A percentile compares a stretch with the other conserved stretches of the same genome.
Evolutionary conservation across 345 rosid species (phyloP).

Genomic region (Arabis alpina): DNA sequence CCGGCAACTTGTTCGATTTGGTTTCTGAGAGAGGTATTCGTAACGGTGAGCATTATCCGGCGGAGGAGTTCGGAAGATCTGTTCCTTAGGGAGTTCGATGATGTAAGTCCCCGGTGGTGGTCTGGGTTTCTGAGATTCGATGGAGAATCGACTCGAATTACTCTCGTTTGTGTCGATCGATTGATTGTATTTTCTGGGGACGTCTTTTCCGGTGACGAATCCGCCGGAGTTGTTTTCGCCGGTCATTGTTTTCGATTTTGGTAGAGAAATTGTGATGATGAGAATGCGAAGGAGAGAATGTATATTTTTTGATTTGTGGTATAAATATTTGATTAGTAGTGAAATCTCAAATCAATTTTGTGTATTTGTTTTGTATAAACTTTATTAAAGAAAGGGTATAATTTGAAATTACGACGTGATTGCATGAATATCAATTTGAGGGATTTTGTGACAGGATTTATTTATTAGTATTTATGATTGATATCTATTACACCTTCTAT

Average conservation of each 20-base stretch:
- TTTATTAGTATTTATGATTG: constrained; percentile 16
- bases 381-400: constrained; percentile 11
- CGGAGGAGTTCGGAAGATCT: constrained; percentile 66
- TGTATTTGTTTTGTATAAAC: background rate
- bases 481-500: background rate
- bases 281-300: background rate
- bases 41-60: constrained; percentile 56
- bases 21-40: constrained; percentile 54
- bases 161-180: constrained; percentile 31
- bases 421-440: constrained; percentile 19
- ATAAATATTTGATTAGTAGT: background rate
- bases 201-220: background rate
- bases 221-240: constrained; percentile 14
- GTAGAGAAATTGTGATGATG: background rate
- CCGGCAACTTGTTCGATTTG: constrained; percentile 44
- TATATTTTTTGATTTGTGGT: background rate
- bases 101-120: constrained; percentile 53
- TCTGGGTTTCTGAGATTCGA: constrained; percentile 30
- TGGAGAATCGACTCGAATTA: constrained; percentile 29
- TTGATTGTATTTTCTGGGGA: background rate
- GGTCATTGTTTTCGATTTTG: constrained; percentile 17
- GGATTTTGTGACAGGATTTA: background rate
- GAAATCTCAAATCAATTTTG: background rate
- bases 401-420: constrained; percentile 30
- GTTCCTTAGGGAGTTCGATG: constrained; percentile 60